Evolutionary conservation across 176 grass and related monocot species (phyloP), one percentile per base, ranked within the genome.

Genomic region (barley (Hordeum vulgare)): DNA sequence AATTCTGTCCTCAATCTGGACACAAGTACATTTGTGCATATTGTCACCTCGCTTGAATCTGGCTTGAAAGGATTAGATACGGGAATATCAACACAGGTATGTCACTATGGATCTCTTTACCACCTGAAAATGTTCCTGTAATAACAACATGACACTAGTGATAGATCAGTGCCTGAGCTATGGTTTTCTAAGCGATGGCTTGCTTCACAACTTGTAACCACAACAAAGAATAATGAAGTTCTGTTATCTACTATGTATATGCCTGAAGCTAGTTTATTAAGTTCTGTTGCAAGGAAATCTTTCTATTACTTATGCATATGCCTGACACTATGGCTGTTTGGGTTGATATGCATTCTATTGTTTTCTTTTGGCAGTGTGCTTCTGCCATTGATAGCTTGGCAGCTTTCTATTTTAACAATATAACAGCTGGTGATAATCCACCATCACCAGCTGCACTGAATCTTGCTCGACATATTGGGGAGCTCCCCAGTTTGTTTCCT

Each of bases 11-110:
- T 99, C 74, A 96, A 92, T 87, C 81, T 96, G 74, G 97, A 94
- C 90, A 90, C 97, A 86, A 87, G 66, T 75, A 96, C 91, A n/a
- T 96, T 99, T 12, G 89, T 92, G 80, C 97, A 99, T 94, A 90
- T 99, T 80, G 93, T 93, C 65, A 88, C 89, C 71, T 89, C 91
- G 14, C 97, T 99, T 66, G 97, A 99, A 83, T 92, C 97, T 89
- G 97, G 97, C 44, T 92, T 99, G 63, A 99, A 96, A 85, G 97
- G 93, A 89, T 83, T 99, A 84, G 97, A 99, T 90, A 54, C 93
- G n/a, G 90, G 87, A 45, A 99, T 99, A 86, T 95, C 97, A 76
- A 94, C 97, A 58, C 96, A 99, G 96, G 96, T 96, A 85, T 9
- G 28, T 61, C 35, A 24, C 58, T 74, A 23, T 44, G 18, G n/a